Conservation (phyloP, 371 early-diverging fungal species). For the Choanephora cucurbitarum region DNA sequence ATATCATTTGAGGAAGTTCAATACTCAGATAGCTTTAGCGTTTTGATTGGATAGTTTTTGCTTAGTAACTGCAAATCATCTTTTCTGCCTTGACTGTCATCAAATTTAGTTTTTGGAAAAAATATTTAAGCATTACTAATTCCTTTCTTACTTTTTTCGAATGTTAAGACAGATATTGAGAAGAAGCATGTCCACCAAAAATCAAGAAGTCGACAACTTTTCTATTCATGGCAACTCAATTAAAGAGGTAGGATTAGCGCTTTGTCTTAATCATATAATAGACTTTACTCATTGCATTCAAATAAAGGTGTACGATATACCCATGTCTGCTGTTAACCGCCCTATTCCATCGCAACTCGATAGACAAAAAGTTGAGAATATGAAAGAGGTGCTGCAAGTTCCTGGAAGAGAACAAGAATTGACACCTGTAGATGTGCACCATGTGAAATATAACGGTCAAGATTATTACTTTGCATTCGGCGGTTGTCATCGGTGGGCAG, state of each 20-base stretch:
- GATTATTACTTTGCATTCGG: conserved; percentile 55
- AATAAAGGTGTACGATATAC: conserved; percentile 42
- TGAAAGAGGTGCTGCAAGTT: conserved; percentile 34
- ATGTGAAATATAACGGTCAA: conserved; percentile 38
- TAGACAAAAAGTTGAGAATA: conserved; percentile 41
- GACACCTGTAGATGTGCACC: conserved; percentile 52
- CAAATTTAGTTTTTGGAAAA: conserved; percentile 1
- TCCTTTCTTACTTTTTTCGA: conserved; percentile 4
- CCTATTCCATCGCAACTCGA: conserved; percentile 50
- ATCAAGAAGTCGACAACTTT: conserved; percentile 33
- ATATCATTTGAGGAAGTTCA: too few relatives aligned
- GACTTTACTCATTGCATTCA: too few relatives aligned
- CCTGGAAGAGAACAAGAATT: conserved; percentile 36
- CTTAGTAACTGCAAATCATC: too few relatives aligned
- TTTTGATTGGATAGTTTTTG: too few relatives aligned
- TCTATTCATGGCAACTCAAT: conserved; percentile 46
- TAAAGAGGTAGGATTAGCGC: conserved; percentile 24
- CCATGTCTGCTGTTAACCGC: conserved; percentile 44
- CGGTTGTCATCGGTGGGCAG: conserved; percentile 56
- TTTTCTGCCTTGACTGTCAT: too few relatives aligned
- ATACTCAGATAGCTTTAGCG: too few relatives aligned
- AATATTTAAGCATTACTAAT: conserved; percentile 1
- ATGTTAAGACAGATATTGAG: conserved; percentile 7
- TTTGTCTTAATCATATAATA: too few relatives aligned
- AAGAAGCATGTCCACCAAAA: conserved; percentile 13